Percentiles rank a stretch among this genome's conserved stretches.
These are phyloP conservation scores for Ophiostoma sp. DNA, from an alignment of 2,329 filamentous ascomycete genomes.

Conservation along the genomic window DNA sequence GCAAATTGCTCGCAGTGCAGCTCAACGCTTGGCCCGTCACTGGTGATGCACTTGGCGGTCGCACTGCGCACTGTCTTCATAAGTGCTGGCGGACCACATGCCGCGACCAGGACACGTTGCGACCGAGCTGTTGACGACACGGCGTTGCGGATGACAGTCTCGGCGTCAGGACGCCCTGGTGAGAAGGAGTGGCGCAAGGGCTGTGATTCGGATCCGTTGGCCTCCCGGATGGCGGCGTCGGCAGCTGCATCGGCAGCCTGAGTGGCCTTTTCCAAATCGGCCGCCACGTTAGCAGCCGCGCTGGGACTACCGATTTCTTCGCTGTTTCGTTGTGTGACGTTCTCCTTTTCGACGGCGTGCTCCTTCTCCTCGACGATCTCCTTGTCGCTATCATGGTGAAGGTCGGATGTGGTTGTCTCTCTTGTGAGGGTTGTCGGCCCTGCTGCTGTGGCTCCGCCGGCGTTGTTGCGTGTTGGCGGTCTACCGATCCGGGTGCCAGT, in stretches of 20 bases:
- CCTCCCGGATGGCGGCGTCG: conserved; percentile 16
- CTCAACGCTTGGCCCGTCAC: conserved; percentile 50
- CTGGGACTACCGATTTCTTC: neutral
- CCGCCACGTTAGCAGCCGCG: conserved; percentile 14
- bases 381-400: conserved; percentile 19
- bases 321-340: neutral
- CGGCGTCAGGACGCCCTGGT: conserved; percentile 45
- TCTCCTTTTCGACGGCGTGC: neutral
- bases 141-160: conserved; percentile 41
- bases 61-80: conserved; percentile 48
- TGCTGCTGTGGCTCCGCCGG: neutral
- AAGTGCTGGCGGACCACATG: conserved; percentile 49
- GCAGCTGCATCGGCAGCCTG: conserved; percentile 18
- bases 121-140: conserved; percentile 38
- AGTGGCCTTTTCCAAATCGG: conserved; percentile 31
- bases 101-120: conserved; percentile 48
- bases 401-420: neutral
- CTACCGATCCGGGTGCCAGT: conserved; percentile 22
- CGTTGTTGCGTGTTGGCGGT: neutral
- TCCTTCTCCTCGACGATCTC: conserved; percentile 16
- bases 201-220: conserved; percentile 19
- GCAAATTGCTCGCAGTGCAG: conserved; percentile 53
- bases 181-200: conserved; percentile 36
- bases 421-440: neutral
- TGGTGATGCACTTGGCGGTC: conserved; percentile 45